Base-by-base conservation (phyloP, 352 stramenopile genomes). In the Globisporangium spinosum region DNA sequence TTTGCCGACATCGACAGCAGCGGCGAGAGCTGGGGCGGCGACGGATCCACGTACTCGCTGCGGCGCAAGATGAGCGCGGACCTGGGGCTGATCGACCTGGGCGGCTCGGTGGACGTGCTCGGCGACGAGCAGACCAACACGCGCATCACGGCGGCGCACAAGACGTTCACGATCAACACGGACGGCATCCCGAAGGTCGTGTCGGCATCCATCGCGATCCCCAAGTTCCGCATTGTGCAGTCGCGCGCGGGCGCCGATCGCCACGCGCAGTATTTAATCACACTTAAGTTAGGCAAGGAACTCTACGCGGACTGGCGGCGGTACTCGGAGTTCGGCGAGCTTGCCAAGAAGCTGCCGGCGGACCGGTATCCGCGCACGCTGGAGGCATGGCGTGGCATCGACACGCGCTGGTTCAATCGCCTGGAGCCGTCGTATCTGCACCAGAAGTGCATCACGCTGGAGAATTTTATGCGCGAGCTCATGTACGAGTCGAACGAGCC, bases 141-240 rank as follows among this genome's bases (percentile, higher is more conserved):
- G 35, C 82, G 88, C 56, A 90, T 91, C 61, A 93, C 88, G 53
- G 87, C 87, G 27, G 86, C 86, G 1, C 86, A 94, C 77, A 95
- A 95, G 73, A 94, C 88, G 34, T 95, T 94, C 71, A 89, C 83
- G 9, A 85, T 94, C 65, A 64, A 38, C 32, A 77, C 82, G 54
- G 86, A 94, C 74, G 86, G 88, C 27, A 91, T 87, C 70, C 80
- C 75, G 64, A 91, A 89, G 47, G 88, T 95, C 20, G 85, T 91
- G 20, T 91, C 86, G 13, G 84, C 85, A 2, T 90, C 86, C 0
- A 74, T 95, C 10, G 88, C 88, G 40, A 95, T 95, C 61, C 88
- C 86, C 51, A 95, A 95, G 71, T 95, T 95, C 67, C 86, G 88
- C 70, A 95, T 95, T 43, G 88, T 95, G 45, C 88, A 95, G 75